Conservation (phyloP, 2,329 filamentous ascomycete species). For the Ophiostoma perfectum region DNA sequence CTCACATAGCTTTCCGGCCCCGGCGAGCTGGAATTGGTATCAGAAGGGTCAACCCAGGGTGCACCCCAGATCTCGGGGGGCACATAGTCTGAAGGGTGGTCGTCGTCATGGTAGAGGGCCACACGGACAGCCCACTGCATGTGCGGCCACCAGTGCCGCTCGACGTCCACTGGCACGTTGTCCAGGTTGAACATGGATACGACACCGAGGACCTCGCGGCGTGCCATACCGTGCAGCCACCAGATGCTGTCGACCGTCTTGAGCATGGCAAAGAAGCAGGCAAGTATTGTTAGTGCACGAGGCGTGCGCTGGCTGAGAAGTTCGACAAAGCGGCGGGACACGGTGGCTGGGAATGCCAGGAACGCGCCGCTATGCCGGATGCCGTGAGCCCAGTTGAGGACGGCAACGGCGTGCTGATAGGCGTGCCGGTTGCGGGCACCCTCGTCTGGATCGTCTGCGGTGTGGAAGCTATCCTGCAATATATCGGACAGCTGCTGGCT, state of each 20-base stretch:
- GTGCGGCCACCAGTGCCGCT: conserved; percentile 53
- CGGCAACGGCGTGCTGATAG: conserved; percentile 60
- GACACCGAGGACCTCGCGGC: conserved; percentile 60
- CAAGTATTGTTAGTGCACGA: conserved; percentile 57
- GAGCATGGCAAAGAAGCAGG: conserved; percentile 61
- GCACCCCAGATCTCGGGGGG: conserved; percentile 49
- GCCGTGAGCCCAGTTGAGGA: conserved; percentile 61
- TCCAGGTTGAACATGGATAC: conserved; percentile 54
- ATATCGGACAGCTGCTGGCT: conserved; percentile 31
- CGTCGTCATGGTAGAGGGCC: conserved; percentile 49
- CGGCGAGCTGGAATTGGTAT: background rate
- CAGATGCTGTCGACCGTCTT: conserved; percentile 58
- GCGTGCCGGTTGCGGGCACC: conserved; percentile 44
- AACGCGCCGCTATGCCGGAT: conserved; percentile 54
- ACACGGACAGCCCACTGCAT: conserved; percentile 57
- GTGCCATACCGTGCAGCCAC: conserved; percentile 65
- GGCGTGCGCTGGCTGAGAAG: conserved; percentile 55
- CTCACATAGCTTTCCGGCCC: conserved; percentile 34
- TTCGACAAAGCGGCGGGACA: conserved; percentile 56
- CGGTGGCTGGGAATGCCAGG: conserved; percentile 59
- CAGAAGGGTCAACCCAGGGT: conserved; percentile 12
- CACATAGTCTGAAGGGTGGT: conserved; percentile 43
- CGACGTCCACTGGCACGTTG: conserved; percentile 39
- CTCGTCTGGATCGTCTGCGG: conserved; percentile 25
- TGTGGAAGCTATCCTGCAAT: conserved; percentile 30